Base-by-base conservation (phyloP, 2,329 filamentous ascomycete species). In the Fusarium transvaalense region DNA sequence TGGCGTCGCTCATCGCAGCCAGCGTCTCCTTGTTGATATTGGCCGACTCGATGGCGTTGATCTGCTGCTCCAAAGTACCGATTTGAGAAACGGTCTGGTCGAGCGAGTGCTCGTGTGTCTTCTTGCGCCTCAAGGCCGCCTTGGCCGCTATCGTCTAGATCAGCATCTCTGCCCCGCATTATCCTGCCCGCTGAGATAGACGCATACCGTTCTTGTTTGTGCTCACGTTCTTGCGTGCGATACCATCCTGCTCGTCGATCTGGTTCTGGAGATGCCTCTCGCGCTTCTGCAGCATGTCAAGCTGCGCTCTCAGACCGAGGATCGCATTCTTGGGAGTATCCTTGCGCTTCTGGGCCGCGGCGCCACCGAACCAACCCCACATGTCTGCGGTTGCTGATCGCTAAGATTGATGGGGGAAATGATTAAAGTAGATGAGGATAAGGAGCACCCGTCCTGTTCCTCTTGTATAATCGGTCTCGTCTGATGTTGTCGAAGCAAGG, bases 21-120 rank as follows among this genome's bases (percentile, higher is more conserved):
- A 98, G 85, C 14, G 96, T 99, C 85, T 97, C 94, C 82, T 95
- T 91, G 85, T 99, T 99, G 84, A 99, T 97, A 79, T 98, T 99
- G 66, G 96, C 96, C 47, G 94, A 93, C 82, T 99, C 96, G 83
- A 99, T 98, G 63, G 92, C 91, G 80, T 96, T 96, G 77, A 98
- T 97, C 80, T 99, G 94, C 77, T 94, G 92, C 80, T 99, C 96
- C 43, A 99, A 86, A 23, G 96, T 97, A 74, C 90, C 89, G 76
- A 98, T 97, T 82, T 98, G 95, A 32, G 91, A 89, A 62, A 89
- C 87, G 2, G 95, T 98, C 82, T 97, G 94, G 72, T 97, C 93
- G 61, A 97, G 88, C 58, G 92, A 93, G 80, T 94, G 91, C 81
- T 98, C 94, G 76, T 96, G 93, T 73, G 89, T 86, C 88, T 99